Percentiles rank a stretch among this genome's conserved stretches.
Evolutionary conservation across 2,329 filamentous ascomycete genomes (phyloP).

Genomic region (Aplosporella prunicola): DNA sequence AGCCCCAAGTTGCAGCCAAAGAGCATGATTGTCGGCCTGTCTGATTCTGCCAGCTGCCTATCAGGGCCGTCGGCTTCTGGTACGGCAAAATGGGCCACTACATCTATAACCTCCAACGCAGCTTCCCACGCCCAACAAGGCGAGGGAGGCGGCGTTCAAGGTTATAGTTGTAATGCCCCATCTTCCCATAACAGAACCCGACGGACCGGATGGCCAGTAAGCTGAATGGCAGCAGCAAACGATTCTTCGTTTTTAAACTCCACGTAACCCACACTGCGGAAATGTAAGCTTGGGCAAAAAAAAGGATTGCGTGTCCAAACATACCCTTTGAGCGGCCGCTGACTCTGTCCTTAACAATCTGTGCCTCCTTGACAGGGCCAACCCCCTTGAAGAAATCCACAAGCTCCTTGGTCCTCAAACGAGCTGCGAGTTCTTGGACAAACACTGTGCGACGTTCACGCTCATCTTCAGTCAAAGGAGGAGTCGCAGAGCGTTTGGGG

Average conservation of each 20-base stretch:
- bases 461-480: constrained; percentile 78
- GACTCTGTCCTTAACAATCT: constrained; percentile 96
- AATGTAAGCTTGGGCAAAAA: constrained; percentile 35
- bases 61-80: too few relatives aligned
- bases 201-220: constrained; percentile 96
- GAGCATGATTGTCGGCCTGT: too few relatives aligned
- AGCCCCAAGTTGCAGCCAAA: too few relatives aligned
- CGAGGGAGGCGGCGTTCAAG: too few relatives aligned
- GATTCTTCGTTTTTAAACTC: constrained; percentile 97
- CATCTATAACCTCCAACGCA: too few relatives aligned
- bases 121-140: too few relatives aligned
- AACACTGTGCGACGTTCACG: constrained; percentile 95
- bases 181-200: too few relatives aligned
- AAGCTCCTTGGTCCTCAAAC: constrained; percentile 82
- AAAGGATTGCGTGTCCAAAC: too few relatives aligned
- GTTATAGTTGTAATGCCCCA: too few relatives aligned
- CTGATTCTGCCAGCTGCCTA: too few relatives aligned
- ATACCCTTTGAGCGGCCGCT: constrained; percentile 94
- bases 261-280: constrained; percentile 84
- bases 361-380: constrained; percentile 88
- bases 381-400: constrained; percentile 94
- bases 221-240: constrained; percentile 84
- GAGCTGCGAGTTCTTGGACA: constrained; percentile 93
- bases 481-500: constrained; percentile 37
- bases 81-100: too few relatives aligned